Base-by-base conservation (phyloP, 257 asterid genomes). In the Nicotiana knightiana region DNA sequence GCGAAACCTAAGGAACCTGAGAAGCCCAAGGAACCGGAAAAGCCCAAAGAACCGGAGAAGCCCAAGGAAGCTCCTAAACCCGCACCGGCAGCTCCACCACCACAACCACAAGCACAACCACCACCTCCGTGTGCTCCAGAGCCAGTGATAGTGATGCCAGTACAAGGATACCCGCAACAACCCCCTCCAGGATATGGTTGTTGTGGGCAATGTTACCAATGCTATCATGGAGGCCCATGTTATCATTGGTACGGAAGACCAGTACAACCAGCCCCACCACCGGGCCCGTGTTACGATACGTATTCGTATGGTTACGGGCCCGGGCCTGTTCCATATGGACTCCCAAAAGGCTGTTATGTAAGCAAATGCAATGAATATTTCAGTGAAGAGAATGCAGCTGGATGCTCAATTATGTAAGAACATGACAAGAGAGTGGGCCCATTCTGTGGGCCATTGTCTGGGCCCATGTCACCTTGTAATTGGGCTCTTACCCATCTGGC, bases 351-450 rank as follows among this genome's bases (percentile, higher is more conserved):
- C 0, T 87, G 87, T 79, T 83, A 82, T 18, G 89, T 86, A 67
- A 77, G 64, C 81, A 84, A 90, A 51, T 73, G 79, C 51, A 43
- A 43, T 21, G 95, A 89, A 43, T 90, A 87, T 63, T 88, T 90
- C 9, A 85, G 89, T 73, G 97, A 92, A 21, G 97, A 92, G 39
- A 91, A 91, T 35, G 88, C 92, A n/a, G 83, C 83, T 61, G 81
- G 83, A 10, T 92, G 97, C 84, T 81, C 89, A 26, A 85, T 92
- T 85, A 90, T 90, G 97, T 92, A 81, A 21, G 24, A 86, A 9
- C 65, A 9, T 61, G 66, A 21, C 66, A 24, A 9, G 66, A 61
- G 66, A 24, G 13, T 18, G 6, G 33, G 24, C 24, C 21, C 35
- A 24, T 7, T 37, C 7, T 26, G 26, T 73, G 63, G 79, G 62